Conservation (phyloP, 2,329 filamentous ascomycete species). For the Zelopaecilomyces penicillatus region DNA sequence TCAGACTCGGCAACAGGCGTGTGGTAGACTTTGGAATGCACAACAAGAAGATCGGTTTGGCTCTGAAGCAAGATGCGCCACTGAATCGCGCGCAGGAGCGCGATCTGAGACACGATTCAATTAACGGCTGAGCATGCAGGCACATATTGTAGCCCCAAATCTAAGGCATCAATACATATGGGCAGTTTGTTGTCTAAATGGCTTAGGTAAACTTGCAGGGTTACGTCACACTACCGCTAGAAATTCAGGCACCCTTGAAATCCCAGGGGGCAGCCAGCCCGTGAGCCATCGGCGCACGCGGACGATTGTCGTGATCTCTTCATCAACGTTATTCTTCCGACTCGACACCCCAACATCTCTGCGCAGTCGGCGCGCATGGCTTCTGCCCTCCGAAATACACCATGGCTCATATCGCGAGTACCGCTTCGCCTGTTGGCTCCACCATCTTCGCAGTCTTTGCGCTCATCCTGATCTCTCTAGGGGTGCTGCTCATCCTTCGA, state of each 20-base stretch:
- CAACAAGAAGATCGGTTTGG: no score
- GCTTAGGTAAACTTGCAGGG: no score
- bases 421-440: constrained; percentile 63
- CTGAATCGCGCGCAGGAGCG: constrained; percentile 2
- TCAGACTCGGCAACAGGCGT: no score
- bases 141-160: neutral
- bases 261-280: no score
- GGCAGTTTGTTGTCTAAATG: no score
- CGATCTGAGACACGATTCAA: constrained; percentile 16
- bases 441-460: constrained; percentile 68
- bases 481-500: constrained; percentile 77
- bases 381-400: constrained; percentile 22
- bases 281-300: no score
- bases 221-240: neutral
- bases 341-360: no score
- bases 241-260: no score
- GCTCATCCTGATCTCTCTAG: constrained; percentile 62
- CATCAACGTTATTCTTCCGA: no score
- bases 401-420: constrained; percentile 44
- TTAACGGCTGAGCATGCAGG: constrained; percentile 11
- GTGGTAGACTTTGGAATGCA: no score
- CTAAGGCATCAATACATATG: neutral
- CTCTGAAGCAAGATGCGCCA: no score
- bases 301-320: no score
- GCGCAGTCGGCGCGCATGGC: constrained; percentile 17